Conservation (phyloP, 2,329 filamentous ascomycete genomes). For the Aspergillus ibericus region DNA sequence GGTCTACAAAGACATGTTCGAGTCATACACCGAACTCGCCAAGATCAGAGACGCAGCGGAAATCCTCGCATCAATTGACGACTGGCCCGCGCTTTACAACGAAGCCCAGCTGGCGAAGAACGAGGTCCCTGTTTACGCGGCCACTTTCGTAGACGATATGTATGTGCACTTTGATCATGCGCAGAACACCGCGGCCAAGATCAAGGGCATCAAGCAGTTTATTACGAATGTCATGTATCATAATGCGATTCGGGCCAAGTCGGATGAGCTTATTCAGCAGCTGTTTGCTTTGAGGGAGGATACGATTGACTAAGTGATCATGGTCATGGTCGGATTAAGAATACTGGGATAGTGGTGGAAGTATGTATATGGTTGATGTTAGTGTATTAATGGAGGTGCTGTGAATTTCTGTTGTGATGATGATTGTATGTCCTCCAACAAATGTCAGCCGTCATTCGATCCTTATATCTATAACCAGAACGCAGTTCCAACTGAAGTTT, state of each 20-base stretch:
- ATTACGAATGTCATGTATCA: slow-evolving; percentile 88
- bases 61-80: slow-evolving; percentile 63
- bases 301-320: slow-evolving; percentile 52
- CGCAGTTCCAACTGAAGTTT: background rate
- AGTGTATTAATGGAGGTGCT: background rate
- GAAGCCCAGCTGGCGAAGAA: slow-evolving; percentile 71
- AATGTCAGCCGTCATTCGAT: too few species aligned
- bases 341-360: background rate
- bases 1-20: slow-evolving; percentile 81
- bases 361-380: background rate
- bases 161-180: slow-evolving; percentile 81
- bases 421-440: background rate
- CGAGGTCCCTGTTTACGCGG: slow-evolving; percentile 81
- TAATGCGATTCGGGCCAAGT: slow-evolving; percentile 71
- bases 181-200: slow-evolving; percentile 69
- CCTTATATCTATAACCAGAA: background rate
- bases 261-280: slow-evolving; percentile 73
- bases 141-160: slow-evolving; percentile 84
- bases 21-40: slow-evolving; percentile 74
- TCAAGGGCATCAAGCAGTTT: slow-evolving; percentile 76
- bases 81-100: slow-evolving; percentile 79
- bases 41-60: slow-evolving; percentile 68
- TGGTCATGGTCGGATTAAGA: background rate
- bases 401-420: background rate
- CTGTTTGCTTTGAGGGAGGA: slow-evolving; percentile 77